phyloP scores from a whole-genome alignment of 2,329 filamentous ascomycete genomes.

The Penicillium sp. region DNA sequence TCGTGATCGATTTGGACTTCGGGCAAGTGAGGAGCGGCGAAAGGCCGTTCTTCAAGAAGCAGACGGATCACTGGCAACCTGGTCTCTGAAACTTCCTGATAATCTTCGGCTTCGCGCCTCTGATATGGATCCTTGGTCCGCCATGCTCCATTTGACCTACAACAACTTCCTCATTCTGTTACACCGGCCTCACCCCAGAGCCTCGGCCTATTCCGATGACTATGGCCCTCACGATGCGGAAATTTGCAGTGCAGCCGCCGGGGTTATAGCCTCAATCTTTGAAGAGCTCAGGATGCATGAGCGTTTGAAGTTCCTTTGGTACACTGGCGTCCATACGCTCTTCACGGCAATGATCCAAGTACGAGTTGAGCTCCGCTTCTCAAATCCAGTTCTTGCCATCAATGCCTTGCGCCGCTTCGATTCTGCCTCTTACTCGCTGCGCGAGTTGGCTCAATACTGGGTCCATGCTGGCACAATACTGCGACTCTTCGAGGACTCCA shows the following conservation, averaged over 20 bases:
- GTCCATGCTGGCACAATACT: slow-evolving; percentile 45
- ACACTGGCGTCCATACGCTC: slow-evolving; percentile 45
- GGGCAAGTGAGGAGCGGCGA: slow-evolving; percentile 41
- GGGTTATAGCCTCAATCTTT: slow-evolving; percentile 48
- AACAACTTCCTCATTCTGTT: slow-evolving; percentile 49
- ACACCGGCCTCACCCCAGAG: slow-evolving; percentile 46
- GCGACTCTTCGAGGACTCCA: slow-evolving; percentile 46
- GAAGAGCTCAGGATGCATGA: slow-evolving; percentile 46
- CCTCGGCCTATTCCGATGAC: slow-evolving; percentile 45
- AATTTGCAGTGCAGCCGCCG: slow-evolving; percentile 47
- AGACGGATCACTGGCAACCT: slow-evolving; percentile 44
- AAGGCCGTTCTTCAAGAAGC: slow-evolving; percentile 45
- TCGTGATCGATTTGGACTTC: slow-evolving; percentile 44
- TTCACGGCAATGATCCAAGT: slow-evolving; percentile 52
- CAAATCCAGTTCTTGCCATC: slow-evolving; percentile 47
- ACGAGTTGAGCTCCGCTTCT: slow-evolving; percentile 47
- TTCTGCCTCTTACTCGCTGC: slow-evolving; percentile 44
- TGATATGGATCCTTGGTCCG: slow-evolving; percentile 46
- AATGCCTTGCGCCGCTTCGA: slow-evolving; percentile 48
- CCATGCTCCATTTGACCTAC: slow-evolving; percentile 47
- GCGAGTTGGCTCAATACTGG: slow-evolving; percentile 46
- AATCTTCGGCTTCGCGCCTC: slow-evolving; percentile 42
- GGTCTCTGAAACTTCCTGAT: slow-evolving; percentile 45
- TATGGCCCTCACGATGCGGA: slow-evolving; percentile 48
- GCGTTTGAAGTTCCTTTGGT: slow-evolving; percentile 46